Evolutionary conservation across 192 early-diverging fungal genomes (phyloP), one percentile per base, ranked within the genome.

Genomic region (Backusella australiensis): DNA sequence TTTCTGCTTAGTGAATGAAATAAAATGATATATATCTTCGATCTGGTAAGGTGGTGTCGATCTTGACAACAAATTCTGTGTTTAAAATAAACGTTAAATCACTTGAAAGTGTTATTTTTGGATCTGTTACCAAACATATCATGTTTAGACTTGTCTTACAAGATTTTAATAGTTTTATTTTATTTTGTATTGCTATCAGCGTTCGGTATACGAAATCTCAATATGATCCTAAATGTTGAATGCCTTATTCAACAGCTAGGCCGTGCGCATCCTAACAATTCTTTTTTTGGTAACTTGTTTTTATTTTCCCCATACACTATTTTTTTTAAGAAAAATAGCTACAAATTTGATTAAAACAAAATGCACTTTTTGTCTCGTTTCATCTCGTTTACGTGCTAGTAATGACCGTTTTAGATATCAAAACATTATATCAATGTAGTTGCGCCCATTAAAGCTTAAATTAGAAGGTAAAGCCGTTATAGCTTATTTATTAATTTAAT

Each of bases 231-330:
- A 56, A n/a, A 56, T 56, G 32, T 32, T 32, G 19, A 21, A 56
- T 56, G 19, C 21, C 52, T 21, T 21, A 56, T 56, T 56, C 52
- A 56, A 56, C 19, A 56, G 21, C 52, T 56, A 23, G 52, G 52
- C 52, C 52, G 52, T 56, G 52, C 52, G 52, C 52, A 1, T 11
- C 4, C 21, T 3, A 23, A 23, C 21, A 56, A 56, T 56, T 56
- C 52, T 56, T 56, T 56, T 56, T 56, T 56, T 56, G 52, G 52
- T 21, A 56, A 56, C 52, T n/a, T 56, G n/a, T 56, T 56, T 56
- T 56, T 3, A 56, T 9, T 56, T 21, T 21, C 52, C 21, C n/a
- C 52, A 23, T 44, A 15, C 15, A 44, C 42, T 44, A 44, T 44
- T 44, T 44, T 44, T 44, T 44, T 17, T 9, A 39, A 39, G 38